Conservation (phyloP, 2,329 filamentous ascomycete species). For the Pseudocercospora cruenta region DNA sequence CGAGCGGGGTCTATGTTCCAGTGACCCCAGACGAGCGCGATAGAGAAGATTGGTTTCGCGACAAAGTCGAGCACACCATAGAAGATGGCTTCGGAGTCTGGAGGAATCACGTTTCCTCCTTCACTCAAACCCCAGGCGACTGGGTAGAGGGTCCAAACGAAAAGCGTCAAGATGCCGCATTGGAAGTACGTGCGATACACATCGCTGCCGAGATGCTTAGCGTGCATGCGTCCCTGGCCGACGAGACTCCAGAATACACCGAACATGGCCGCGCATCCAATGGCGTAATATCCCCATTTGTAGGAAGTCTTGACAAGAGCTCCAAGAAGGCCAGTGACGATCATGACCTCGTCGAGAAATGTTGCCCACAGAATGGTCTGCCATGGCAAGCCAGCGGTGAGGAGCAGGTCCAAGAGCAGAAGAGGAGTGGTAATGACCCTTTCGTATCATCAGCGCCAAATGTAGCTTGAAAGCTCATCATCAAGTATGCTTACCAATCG, state of each 20-base stretch:
- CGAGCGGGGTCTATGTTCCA: constrained; percentile 59
- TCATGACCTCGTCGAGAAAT: constrained; percentile 64
- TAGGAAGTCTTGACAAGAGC: constrained; percentile 62
- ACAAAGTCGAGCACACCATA: constrained; percentile 67
- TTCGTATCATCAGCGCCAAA: neutral
- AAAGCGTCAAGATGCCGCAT: constrained; percentile 57
- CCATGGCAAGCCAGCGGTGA: constrained; percentile 65
- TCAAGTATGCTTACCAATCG: constrained; percentile 54
- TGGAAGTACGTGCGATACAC: constrained; percentile 55
- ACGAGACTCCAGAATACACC: constrained; percentile 52
- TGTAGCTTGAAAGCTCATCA: neutral
- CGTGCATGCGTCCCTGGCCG: constrained; percentile 57
- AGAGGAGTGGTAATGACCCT: constrained; percentile 61
- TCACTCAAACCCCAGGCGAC: constrained; percentile 64
- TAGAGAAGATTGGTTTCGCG: constrained; percentile 63
- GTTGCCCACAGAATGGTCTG: constrained; percentile 65
- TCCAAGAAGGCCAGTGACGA: constrained; percentile 64
- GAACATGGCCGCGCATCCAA: constrained; percentile 51
- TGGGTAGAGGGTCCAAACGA: constrained; percentile 65
- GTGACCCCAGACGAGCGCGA: constrained; percentile 61
- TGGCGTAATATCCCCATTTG: constrained; percentile 57
- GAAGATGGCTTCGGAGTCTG: constrained; percentile 66
- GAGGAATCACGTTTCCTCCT: constrained; percentile 64
- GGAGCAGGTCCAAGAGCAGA: constrained; percentile 61
- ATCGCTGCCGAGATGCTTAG: constrained; percentile 54